A percentile compares a stretch with the other conserved stretches of the same genome.
Conservation (phyloP, 352 stramenopile species). For the Phytophthora citrophthora region DNA sequence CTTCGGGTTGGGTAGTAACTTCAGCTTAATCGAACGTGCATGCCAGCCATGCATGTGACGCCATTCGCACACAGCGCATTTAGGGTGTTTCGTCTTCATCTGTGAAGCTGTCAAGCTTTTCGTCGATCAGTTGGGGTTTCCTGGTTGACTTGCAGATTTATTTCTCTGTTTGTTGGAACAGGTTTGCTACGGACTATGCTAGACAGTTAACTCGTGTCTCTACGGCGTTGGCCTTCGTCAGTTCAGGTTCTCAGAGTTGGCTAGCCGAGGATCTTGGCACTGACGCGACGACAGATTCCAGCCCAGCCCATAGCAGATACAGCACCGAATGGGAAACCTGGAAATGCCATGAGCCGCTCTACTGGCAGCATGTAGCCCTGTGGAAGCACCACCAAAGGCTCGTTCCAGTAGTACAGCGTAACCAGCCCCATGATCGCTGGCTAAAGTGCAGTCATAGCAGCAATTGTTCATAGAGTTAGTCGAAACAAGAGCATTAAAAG, state of each 20-base stretch:
- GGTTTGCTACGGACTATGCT: conserved; percentile 11
- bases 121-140: not conserved
- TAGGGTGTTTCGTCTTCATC: conserved; percentile 1
- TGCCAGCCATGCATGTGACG: conserved; percentile 45
- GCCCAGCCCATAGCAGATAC: conserved; percentile 83
- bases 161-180: conserved; percentile 17
- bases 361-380: conserved; percentile 81
- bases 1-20: conserved; percentile 41
- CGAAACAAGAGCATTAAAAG: no score
- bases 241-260: not conserved
- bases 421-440: conserved; percentile 60
- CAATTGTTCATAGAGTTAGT: not conserved
- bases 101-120: not conserved
- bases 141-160: conserved; percentile 13
- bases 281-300: conserved; percentile 77
- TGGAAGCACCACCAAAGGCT: conserved; percentile 72
- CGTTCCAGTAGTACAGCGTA: conserved; percentile 78
- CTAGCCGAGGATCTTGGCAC: conserved; percentile 69
- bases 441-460: conserved; percentile 29
- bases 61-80: conserved; percentile 48
- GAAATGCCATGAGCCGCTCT: conserved; percentile 78
- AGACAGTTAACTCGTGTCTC: conserved; percentile 6
- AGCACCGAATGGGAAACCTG: conserved; percentile 74
- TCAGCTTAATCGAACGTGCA: conserved; percentile 59
- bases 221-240: conserved; percentile 2